Evolutionary conservation across 768 basidiomycete genomes (phyloP), one percentile per base, ranked within the genome.

Genomic region (Lactifluus volemus): DNA sequence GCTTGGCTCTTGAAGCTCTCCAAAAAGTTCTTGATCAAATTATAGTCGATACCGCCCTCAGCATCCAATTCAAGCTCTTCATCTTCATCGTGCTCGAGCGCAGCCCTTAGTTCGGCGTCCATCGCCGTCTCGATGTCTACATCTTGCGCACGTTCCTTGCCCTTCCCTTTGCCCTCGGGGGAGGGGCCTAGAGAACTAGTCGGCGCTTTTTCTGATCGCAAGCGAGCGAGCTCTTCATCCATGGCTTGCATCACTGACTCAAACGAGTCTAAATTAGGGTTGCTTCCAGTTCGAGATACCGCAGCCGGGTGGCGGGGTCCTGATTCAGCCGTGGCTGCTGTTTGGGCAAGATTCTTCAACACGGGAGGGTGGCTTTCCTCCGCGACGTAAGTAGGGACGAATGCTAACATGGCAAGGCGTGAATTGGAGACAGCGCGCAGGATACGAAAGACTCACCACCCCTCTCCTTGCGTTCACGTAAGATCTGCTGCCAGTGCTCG

Each of bases 231-330:
- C 67, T 97, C 90, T 17, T 76, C 81, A 67, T 99, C 97, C 86
- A 98, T 91, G 2, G 93, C 93, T 69, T 83, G 81, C 97, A 98
- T 98, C 36, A 98, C 91, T 1, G 88, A 83, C 70, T 99, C 97
- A 64, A 99, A 98, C 0, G 93, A 94, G 70, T 95, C 82, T 21
- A 98, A 78, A 50, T 85, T 83, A 4, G 85, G 81, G 70, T 93
- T 89, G 77, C 76, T 19, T 73, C 74, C 15, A 75, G 72, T 3
- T 73, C 76, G 36, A 44, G 50, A 29, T 34, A 25, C 42, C 32
- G 74, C 64, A n/a, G 62, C 65, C 17, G 76, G 68, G 51, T 56
- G 39, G 49, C 55, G 64, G 21, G 44, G 25, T 48, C 14, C 55
- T 21, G 61, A 41, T 30, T 57, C 58, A 19, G 38, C 19, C 11